Percentiles rank a stretch among this genome's conserved stretches.
phyloP scores from a whole-genome alignment of 2,329 filamentous ascomycete species.

The Akanthomyces dipterigenus region DNA sequence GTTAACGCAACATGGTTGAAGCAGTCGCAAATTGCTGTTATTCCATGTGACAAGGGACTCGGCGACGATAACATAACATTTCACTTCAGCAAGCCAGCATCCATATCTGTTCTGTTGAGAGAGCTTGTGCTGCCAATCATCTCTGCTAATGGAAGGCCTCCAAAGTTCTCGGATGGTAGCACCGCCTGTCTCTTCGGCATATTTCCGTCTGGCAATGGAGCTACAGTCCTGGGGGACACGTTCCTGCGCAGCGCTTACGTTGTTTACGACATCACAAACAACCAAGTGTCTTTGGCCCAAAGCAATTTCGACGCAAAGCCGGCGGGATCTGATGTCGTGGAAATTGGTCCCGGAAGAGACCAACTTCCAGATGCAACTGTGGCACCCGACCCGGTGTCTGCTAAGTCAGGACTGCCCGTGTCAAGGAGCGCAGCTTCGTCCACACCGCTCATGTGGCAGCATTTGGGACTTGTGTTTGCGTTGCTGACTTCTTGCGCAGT shows the following conservation, averaged over 20 bases:
- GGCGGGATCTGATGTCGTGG: conserved; percentile 37
- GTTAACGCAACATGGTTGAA: conserved; percentile 54
- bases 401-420: conserved; percentile 36
- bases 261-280: conserved; percentile 67
- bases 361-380: conserved; percentile 48
- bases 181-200: conserved; percentile 62
- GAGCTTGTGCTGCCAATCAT: conserved; percentile 53
- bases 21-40: conserved; percentile 48
- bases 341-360: conserved; percentile 45
- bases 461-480: background rate
- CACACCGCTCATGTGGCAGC: too few relatives aligned
- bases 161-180: conserved; percentile 46
- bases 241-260: conserved; percentile 70
- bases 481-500: background rate
- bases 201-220: conserved; percentile 46
- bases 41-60: conserved; percentile 48
- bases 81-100: conserved; percentile 41
- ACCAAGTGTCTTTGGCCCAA: conserved; percentile 64
- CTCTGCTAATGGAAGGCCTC: conserved; percentile 38
- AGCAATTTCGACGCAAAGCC: conserved; percentile 52
- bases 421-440: background rate
- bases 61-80: conserved; percentile 41
- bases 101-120: conserved; percentile 48
- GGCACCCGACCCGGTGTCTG: conserved; percentile 42
- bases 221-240: conserved; percentile 64